Percentiles rank a stretch among this genome's conserved stretches.
Evolutionary conservation across 225 moss, liverwort and hornwort species (phyloP).

Genomic region (Pleurozium schreberi): DNA sequence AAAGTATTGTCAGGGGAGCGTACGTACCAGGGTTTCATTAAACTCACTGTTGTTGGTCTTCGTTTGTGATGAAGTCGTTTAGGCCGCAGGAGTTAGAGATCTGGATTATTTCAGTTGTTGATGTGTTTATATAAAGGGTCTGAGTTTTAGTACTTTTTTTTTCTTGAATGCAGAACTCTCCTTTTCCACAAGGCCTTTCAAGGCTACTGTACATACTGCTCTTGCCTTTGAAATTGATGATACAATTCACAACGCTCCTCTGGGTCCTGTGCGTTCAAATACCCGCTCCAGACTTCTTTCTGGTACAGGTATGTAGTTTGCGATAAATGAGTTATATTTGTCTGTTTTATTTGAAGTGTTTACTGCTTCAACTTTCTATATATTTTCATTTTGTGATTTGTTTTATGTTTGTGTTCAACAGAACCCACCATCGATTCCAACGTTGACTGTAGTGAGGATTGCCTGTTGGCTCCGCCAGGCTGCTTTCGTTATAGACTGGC

Average conservation of each 20-base stretch:
- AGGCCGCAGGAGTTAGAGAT: neutral
- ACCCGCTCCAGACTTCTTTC: slow-evolving; percentile 80
- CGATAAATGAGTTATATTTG: neutral
- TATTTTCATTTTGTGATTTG: neutral
- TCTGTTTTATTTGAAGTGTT: neutral
- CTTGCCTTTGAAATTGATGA: slow-evolving; percentile 74
- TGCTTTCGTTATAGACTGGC: slow-evolving; percentile 92
- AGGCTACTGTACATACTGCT: slow-evolving; percentile 61
- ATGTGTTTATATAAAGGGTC: neutral
- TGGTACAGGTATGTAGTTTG: slow-evolving; percentile 72
- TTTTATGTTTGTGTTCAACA: slow-evolving; percentile 20
- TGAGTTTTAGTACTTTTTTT: neutral
- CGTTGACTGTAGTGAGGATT: slow-evolving; percentile 68
- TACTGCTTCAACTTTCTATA: neutral
- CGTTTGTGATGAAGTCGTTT: neutral
- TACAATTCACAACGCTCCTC: slow-evolving; percentile 63
- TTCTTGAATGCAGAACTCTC: slow-evolving; percentile 47
- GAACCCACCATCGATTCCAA: slow-evolving; percentile 98
- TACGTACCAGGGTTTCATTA: neutral
- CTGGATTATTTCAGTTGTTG: neutral
- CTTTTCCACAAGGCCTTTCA: slow-evolving; percentile 68
- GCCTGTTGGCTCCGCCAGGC: slow-evolving; percentile 82
- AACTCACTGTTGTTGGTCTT: neutral
- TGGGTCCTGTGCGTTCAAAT: slow-evolving; percentile 76
- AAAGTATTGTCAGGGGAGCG: neutral